Conservation (phyloP, 306 rosid genomes). For the Mucuna pruriens region DNA sequence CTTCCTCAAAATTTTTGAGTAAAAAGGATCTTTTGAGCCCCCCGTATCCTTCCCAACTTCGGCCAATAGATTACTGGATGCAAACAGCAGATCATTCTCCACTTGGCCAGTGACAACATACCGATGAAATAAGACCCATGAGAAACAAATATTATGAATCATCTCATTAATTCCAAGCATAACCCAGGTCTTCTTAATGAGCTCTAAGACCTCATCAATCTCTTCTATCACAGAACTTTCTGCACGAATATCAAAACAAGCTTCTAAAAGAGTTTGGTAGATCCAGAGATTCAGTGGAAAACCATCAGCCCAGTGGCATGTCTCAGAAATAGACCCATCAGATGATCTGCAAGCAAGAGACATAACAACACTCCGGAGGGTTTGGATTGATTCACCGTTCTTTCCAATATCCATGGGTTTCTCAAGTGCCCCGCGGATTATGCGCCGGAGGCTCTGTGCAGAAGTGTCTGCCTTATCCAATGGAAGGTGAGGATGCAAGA, state of each 20-base stretch:
- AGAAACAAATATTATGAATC: conserved; percentile 85
- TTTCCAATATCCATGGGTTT: conserved; percentile 72
- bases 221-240: conserved; percentile 80
- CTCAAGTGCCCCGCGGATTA: conserved; percentile 63
- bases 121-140: conserved; percentile 84
- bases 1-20: conserved; percentile 58
- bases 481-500: conserved; percentile 73
- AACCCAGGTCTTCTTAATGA: conserved; percentile 92
- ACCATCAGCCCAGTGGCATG: conserved; percentile 98
- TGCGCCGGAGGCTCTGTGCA: conserved; percentile 62
- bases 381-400: conserved; percentile 66
- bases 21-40: conserved; percentile 55
- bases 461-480: conserved; percentile 63
- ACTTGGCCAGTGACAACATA: conserved; percentile 76
- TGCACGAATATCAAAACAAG: conserved; percentile 83
- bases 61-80: conserved; percentile 72
- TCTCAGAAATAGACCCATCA: conserved; percentile 63
- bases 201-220: conserved; percentile 92
- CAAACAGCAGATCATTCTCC: conserved; percentile 80
- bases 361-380: conserved; percentile 59
- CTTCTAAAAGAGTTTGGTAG: conserved; percentile 83
- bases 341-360: conserved; percentile 84
- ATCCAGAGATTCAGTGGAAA: conserved; percentile 89
- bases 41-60: conserved; percentile 77
- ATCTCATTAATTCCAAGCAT: conserved; percentile 81